These are phyloP conservation scores for Chamaenerion angustifolium DNA, from an alignment of 345 rosid species.

Conservation along the genomic window DNA sequence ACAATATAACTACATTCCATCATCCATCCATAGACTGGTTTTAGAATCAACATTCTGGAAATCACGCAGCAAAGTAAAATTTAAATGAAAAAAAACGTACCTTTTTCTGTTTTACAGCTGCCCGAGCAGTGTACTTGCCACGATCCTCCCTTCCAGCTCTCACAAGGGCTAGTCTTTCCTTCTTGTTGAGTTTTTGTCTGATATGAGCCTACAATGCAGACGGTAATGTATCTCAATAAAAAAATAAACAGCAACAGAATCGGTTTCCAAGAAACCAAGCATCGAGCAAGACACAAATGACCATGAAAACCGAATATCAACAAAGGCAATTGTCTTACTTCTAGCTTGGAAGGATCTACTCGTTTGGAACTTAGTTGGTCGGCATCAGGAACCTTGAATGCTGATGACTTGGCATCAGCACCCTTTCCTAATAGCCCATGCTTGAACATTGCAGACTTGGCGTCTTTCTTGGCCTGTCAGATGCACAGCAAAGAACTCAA, in stretches of 20 bases:
- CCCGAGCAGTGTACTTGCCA: slow-evolving; percentile 50
- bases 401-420: slow-evolving; percentile 7
- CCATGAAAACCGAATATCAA: too few relatives aligned
- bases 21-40: neutral
- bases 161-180: slow-evolving; percentile 62
- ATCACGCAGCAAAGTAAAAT: neutral
- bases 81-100: slow-evolving; percentile 17
- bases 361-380: slow-evolving; percentile 67
- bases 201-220: slow-evolving; percentile 53
- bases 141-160: slow-evolving; percentile 85
- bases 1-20: too few relatives aligned
- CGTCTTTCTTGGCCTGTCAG: slow-evolving; percentile 59
- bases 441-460: slow-evolving; percentile 44
- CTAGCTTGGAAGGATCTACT: slow-evolving; percentile 81
- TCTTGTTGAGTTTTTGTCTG: slow-evolving; percentile 58
- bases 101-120: slow-evolving; percentile 81
- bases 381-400: slow-evolving; percentile 50
- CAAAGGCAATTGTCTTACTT: slow-evolving; percentile 31
- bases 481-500: neutral
- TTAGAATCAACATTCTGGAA: neutral
- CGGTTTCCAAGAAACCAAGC: neutral
- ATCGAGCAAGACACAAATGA: neutral
- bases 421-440: slow-evolving; percentile 40
- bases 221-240: neutral
- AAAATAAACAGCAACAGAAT: neutral